Conservation (phyloP, 1,284 basidiomycete genomes). For the Apiotrichum domesticum region DNA sequence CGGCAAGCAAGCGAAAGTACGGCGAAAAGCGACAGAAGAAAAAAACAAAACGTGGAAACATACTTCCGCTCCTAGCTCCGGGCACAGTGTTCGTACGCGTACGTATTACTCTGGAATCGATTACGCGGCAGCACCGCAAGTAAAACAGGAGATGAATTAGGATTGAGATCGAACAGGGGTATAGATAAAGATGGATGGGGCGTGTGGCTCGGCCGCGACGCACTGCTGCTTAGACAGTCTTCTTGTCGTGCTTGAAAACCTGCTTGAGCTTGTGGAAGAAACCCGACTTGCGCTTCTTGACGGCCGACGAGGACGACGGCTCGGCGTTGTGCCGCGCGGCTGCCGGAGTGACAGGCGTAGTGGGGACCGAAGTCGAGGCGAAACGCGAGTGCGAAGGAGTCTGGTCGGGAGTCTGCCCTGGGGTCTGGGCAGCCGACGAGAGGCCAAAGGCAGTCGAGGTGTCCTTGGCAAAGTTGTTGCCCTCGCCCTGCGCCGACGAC, state of each 20-base stretch:
- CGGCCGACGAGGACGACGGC: background rate
- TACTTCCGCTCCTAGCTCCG: too few relatives aligned
- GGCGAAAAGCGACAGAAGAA: too few relatives aligned
- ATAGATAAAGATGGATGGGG: background rate
- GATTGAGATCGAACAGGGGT: background rate
- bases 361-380: background rate
- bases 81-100: too few relatives aligned
- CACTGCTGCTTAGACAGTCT: too few relatives aligned
- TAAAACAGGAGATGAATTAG: background rate
- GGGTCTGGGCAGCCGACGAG: background rate
- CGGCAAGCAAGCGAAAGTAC: too few relatives aligned
- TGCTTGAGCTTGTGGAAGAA: conserved; percentile 25
- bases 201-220: too few relatives aligned
- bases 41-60: too few relatives aligned
- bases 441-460: conserved; percentile 1
- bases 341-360: background rate
- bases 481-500: background rate
- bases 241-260: conserved; percentile 8
- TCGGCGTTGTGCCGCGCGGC: background rate
- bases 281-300: conserved; percentile 25
- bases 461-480: conserved; percentile 4
- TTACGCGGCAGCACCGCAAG: too few relatives aligned
- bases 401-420: background rate
- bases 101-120: too few relatives aligned
- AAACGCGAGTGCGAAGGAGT: background rate